Conservation (phyloP, 352 stramenopile genomes). For the Phytophthora pisi region DNA sequence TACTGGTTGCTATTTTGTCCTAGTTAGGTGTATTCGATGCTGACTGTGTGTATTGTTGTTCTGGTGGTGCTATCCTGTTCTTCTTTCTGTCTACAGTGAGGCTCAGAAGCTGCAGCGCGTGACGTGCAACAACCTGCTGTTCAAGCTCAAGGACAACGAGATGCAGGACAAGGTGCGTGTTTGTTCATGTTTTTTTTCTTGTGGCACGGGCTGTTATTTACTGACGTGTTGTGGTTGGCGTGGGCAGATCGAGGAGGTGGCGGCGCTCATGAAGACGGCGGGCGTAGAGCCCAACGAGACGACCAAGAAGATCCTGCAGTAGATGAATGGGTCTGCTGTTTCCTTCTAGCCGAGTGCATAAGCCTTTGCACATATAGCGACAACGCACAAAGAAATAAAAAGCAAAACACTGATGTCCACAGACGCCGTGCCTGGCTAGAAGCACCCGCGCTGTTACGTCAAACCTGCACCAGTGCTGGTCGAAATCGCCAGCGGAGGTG, state of each 20-base stretch:
- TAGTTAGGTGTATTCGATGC: background rate
- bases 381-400: slow-evolving; percentile 27
- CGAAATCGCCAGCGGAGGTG: too few relatives aligned
- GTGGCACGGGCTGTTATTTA: background rate
- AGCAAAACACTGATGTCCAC: slow-evolving; percentile 26
- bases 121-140: slow-evolving; percentile 88
- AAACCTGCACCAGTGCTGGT: background rate
- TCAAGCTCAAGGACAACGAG: slow-evolving; percentile 86
- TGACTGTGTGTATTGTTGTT: slow-evolving; percentile 12
- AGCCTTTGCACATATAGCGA: slow-evolving; percentile 31
- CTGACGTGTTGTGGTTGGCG: slow-evolving; percentile 5
- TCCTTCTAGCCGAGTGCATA: slow-evolving; percentile 10
- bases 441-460: background rate
- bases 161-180: slow-evolving; percentile 63
- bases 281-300: slow-evolving; percentile 83
- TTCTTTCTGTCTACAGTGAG: slow-evolving; percentile 38
- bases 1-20: background rate
- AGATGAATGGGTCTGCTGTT: slow-evolving; percentile 20
- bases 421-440: background rate
- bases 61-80: background rate
- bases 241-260: slow-evolving; percentile 72
- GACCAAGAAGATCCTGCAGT: slow-evolving; percentile 85
- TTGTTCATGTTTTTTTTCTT: background rate
- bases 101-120: slow-evolving; percentile 80
- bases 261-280: slow-evolving; percentile 76